These are phyloP conservation scores for Clavaria fumosa DNA, from an alignment of 768 basidiomycete genomes.

Conservation along the genomic window DNA sequence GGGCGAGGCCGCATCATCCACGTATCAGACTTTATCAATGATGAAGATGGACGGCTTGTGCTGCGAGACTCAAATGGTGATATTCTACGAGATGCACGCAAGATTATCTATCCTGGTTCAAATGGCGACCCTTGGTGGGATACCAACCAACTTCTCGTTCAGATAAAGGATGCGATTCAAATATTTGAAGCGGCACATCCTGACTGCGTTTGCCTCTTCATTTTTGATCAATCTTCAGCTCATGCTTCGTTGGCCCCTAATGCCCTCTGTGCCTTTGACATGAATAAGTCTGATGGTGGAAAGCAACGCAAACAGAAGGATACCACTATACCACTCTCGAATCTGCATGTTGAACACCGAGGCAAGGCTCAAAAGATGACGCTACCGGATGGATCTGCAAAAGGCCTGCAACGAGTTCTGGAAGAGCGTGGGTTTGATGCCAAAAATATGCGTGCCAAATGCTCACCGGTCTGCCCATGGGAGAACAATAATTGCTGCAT, in stretches of 20 bases:
- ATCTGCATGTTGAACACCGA: constrained; percentile 15
- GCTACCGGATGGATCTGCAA: constrained; percentile 11
- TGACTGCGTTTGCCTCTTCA: constrained; percentile 11
- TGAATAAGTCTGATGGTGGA: constrained; percentile 27
- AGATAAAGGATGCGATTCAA: too few relatives aligned
- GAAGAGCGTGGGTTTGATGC: constrained; percentile 27
- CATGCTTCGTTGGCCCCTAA: constrained; percentile 21
- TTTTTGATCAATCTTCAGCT: constrained; percentile 17
- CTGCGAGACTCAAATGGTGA: too few relatives aligned
- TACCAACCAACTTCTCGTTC: too few relatives aligned
- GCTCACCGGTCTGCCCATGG: constrained; percentile 11
- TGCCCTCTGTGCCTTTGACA: constrained; percentile 26
- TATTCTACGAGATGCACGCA: too few relatives aligned
- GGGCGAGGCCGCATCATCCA: too few relatives aligned
- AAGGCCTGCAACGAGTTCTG: constrained; percentile 13
- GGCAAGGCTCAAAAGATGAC: constrained; percentile 25
- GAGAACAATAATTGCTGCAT: constrained; percentile 19
- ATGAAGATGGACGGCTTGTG: too few relatives aligned
- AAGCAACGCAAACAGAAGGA: constrained; percentile 21
- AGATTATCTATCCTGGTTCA: too few relatives aligned
- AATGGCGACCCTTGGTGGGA: too few relatives aligned
- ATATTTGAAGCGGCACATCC: too few relatives aligned
- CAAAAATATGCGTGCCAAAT: constrained; percentile 13
- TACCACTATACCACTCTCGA: constrained; percentile 24
- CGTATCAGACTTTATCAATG: too few relatives aligned